Base-by-base conservation (phyloP, 768 basidiomycete species). In the Cantharellus cinnabarinus region DNA sequence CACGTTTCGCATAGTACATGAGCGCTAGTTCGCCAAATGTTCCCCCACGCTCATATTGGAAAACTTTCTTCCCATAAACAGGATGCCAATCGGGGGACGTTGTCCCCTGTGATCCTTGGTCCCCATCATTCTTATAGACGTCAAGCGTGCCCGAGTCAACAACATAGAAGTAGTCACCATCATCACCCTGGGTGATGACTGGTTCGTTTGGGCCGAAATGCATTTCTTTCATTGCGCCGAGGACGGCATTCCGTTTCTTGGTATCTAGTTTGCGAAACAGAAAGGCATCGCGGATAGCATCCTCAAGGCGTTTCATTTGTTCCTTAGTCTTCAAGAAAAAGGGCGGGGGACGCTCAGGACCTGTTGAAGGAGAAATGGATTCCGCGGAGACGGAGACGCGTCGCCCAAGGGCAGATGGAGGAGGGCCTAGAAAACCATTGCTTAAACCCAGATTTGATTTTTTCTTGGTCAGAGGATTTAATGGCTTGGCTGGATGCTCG, bases 1-100 rank as follows among this genome's bases (percentile, higher is more conserved):
- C 89, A 40, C 95, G 87, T 44, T 89, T 88, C 64, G 94, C 91
- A 41, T 89, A 90, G 71, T 99, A 94, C 94, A 99, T 97, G 64
- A 99, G 73, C 39, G 95, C 95, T 59, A 99, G 76, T 71, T 99
- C 94, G 50, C 95, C 95, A 62, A 98, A 97, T 50, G 85, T 90
- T 61, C 77, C 80, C 2, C 91, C 90, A 1, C 87, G 81, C 51
- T 75, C 77, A 75, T 86, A 90, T 60, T 88, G 85, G 57, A 82
- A 79, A 1, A 97, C 95, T 68, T 85, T 81, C 61, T 78, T 81
- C 34, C 89, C 89, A 64, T 81, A 81, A 61, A 79, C 76, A 3
- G 80, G 75, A 63, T 89, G 83, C 52, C 52, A 54, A 61, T 79
- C 79, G 3, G 78, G 79, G 1, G 80, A 2, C 82, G 80, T 15